phyloP scores from a whole-genome alignment of 495 filamentous ascomycete species.

The Aspergillus heteromorphus region DNA sequence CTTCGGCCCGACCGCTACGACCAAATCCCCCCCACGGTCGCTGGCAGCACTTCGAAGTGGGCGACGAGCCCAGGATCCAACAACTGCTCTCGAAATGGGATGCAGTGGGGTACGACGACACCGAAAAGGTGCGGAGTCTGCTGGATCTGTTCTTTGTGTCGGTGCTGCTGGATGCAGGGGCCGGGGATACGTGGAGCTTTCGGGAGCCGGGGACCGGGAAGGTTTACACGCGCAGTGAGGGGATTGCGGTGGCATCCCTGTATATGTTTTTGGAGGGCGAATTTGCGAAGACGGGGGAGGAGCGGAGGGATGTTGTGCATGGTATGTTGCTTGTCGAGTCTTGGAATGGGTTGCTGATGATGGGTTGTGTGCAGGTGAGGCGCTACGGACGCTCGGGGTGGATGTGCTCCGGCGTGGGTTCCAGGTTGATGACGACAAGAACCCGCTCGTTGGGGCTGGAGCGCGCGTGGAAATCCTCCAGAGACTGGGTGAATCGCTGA shows the following conservation, averaged over 20 bases:
- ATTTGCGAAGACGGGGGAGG: conserved; percentile 26
- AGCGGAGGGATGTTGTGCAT: conserved; percentile 20
- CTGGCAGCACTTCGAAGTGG: conserved; percentile 87
- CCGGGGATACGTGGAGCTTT: conserved; percentile 68
- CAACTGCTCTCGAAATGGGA: conserved; percentile 67
- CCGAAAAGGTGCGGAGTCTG: conserved; percentile 70
- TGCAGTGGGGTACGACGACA: conserved; percentile 51
- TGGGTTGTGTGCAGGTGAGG: too few species aligned
- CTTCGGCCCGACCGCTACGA: conserved; percentile 49
- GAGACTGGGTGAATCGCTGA: conserved; percentile 43
- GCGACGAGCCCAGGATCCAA: conserved; percentile 69
- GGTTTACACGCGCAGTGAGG: conserved; percentile 49
- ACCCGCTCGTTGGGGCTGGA: conserved; percentile 47
- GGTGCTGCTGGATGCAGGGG: conserved; percentile 85
- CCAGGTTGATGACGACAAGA: conserved; percentile 40
- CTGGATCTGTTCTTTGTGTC: conserved; percentile 85
- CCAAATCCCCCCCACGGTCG: conserved; percentile 68
- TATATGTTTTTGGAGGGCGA: conserved; percentile 53
- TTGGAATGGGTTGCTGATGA: too few species aligned
- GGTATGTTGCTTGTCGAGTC: too few species aligned
- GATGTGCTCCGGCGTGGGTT: conserved; percentile 22
- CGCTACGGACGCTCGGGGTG: conserved; percentile 12
- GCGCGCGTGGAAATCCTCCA: conserved; percentile 45
- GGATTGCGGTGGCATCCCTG: conserved; percentile 53
- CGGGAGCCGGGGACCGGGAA: conserved; percentile 44